A percentile compares a stretch with the other conserved stretches of the same genome.
phyloP scores from a whole-genome alignment of 352 stramenopile species.

The Pythium biforme region DNA sequence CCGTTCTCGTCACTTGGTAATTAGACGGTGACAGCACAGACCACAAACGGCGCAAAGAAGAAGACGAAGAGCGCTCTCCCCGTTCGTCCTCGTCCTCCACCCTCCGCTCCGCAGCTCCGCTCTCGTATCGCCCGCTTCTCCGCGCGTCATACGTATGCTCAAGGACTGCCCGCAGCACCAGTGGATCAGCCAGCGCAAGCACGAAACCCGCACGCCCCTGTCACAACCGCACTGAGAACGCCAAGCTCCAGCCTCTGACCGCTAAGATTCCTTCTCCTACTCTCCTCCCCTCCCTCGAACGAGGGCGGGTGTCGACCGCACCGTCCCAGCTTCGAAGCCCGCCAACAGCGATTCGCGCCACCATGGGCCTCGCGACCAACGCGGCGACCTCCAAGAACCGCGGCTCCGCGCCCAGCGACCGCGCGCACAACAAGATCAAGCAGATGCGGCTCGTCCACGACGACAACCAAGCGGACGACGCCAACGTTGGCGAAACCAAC shows the following conservation, averaged over 20 bases:
- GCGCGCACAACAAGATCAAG: constrained; percentile 11
- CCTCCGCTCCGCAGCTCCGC: background rate
- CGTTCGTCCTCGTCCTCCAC: background rate
- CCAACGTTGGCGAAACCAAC: too few species aligned
- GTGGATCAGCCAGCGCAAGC: constrained; percentile 87
- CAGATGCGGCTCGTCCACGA: constrained; percentile 4
- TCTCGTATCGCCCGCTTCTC: background rate
- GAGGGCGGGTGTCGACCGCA: too few species aligned
- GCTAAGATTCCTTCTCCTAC: background rate
- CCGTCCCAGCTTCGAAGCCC: too few species aligned
- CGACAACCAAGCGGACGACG: background rate
- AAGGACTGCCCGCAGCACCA: constrained; percentile 90
- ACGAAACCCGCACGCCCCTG: constrained; percentile 81
- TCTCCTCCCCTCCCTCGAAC: constrained; percentile 3
- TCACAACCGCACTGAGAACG: constrained; percentile 53
- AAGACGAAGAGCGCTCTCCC: background rate
- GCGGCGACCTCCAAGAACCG: constrained; percentile 4
- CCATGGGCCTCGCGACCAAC: constrained; percentile 15
- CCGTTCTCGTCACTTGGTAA: background rate
- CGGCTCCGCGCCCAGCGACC: too few species aligned
- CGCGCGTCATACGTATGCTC: constrained; percentile 50
- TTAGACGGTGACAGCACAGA: background rate
- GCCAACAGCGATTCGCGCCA: too few species aligned
- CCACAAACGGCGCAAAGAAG: background rate
- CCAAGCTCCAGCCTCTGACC: background rate